Evolutionary conservation across 345 rosid species (phyloP), one percentile per base, ranked within the genome.

Genomic region (Psidium friedrichsthalianum): DNA sequence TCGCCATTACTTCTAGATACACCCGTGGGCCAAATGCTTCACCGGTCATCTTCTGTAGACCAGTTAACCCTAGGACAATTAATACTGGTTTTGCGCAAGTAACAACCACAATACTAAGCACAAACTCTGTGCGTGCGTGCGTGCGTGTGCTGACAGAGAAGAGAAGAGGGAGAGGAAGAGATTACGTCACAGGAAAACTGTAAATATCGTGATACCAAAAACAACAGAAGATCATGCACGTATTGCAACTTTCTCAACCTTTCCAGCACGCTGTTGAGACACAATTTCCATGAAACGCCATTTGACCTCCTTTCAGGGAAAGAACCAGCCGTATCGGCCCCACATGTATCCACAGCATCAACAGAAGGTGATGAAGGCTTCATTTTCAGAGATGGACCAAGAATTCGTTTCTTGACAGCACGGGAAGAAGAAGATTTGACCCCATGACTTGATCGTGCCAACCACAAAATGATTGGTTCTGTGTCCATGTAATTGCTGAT

Each of bases 401-500:
- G 86, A 82, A 82, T 88, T 86, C 87, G 92, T 86, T 92, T 95
- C 90, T 93, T 92, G 64, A 85, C 82, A 86, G 92, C 90, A 87
- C 57, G 90, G 51, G 82, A 85, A 82, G 95, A 90, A 52, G 95
- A 91, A 85, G 98, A 90, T 89, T 94, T 94, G 85, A 69, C 80
- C 13, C 80, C 80, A 18, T 47, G 80, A 69, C 25, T 69, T 36
- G 98, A 90, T 84, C 95, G 93, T 56, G 98, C 89, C 93, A 97
- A 85, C 99, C 98, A 97, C 0, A 97, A 93, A 88, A 95, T 97
- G 86, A 97, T 97, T 61, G 98, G 99, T 85, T 93, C 96, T 15
- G 99, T 93, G 85, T 97, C 99, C 93, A 92, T 91, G 86, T 87
- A 52, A n/a, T 89, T 92, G 74, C 91, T 92, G 64, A 85, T 84